These are phyloP conservation scores for Microdochium paspali DNA, from an alignment of 2,329 filamentous ascomycete genomes.

Conservation along the genomic window DNA sequence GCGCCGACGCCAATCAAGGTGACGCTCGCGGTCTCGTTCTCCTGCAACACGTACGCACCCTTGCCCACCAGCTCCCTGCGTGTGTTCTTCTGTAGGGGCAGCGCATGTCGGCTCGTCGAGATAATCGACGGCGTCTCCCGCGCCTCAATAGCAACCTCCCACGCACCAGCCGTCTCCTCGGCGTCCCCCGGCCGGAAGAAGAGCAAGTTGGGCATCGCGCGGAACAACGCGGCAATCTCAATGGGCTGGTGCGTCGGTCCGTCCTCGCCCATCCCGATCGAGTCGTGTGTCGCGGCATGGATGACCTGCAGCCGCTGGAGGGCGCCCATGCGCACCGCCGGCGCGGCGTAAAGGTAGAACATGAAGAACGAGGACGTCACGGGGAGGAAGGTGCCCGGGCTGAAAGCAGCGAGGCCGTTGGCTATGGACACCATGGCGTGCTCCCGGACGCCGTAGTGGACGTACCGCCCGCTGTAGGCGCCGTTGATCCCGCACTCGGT, in stretches of 20 bases:
- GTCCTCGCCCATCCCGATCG: constrained; percentile 49
- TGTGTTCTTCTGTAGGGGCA: constrained; percentile 16
- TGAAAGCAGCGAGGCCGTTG: constrained; percentile 50
- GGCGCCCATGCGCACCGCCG: constrained; percentile 51
- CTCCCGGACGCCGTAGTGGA: constrained; percentile 51
- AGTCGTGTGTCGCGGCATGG: constrained; percentile 53
- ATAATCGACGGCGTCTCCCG: constrained; percentile 28
- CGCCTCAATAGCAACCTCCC: constrained; percentile 32
- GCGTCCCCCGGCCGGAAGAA: constrained; percentile 51
- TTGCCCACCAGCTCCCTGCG: constrained; percentile 7
- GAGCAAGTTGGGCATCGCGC: constrained; percentile 52
- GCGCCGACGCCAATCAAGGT: constrained; percentile 27
- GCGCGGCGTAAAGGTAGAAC: constrained; percentile 51
- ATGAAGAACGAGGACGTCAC: constrained; percentile 53
- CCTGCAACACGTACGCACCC: constrained; percentile 25
- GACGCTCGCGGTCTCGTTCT: constrained; percentile 23
- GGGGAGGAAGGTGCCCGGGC: constrained; percentile 43
- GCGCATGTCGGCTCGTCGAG: constrained; percentile 29
- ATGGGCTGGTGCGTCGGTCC: constrained; percentile 56
- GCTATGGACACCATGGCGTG: constrained; percentile 51
- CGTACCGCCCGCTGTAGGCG: constrained; percentile 42
- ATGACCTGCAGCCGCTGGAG: constrained; percentile 45
- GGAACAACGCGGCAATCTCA: constrained; percentile 44
- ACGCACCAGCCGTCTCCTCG: constrained; percentile 49
- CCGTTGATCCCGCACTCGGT: constrained; percentile 11